These are phyloP conservation scores for Xylaria grammica DNA, from an alignment of 495 filamentous ascomycete species.

Conservation along the genomic window DNA sequence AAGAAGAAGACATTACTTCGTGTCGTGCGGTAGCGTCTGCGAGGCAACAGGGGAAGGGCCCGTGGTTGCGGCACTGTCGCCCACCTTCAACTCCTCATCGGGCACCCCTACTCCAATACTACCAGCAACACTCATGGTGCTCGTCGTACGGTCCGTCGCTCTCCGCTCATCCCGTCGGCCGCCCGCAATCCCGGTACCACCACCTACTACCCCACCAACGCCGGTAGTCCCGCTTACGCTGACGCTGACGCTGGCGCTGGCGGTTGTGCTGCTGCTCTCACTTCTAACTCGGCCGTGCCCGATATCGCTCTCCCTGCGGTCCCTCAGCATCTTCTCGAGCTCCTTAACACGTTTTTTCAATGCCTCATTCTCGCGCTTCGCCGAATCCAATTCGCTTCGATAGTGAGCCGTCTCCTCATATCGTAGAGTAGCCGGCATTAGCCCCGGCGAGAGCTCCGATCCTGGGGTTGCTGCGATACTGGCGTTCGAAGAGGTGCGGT, in stretches of 20 bases:
- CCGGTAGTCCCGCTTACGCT: constrained; percentile 34
- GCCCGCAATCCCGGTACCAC: constrained; percentile 32
- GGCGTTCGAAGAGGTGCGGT: constrained; percentile 29
- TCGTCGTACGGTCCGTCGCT: constrained; percentile 36
- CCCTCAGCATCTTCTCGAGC: constrained; percentile 63
- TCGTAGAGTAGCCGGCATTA: constrained; percentile 58
- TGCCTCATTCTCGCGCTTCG: constrained; percentile 80
- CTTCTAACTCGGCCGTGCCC: constrained; percentile 48
- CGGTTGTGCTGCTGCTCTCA: constrained; percentile 37
- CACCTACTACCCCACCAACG: constrained; percentile 26
- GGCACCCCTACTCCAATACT: constrained; percentile 50
- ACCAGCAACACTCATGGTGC: constrained; percentile 40
- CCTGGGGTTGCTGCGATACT: constrained; percentile 42
- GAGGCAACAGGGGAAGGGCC: not conserved
- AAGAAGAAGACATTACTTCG: not conserved
- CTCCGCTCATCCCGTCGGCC: constrained; percentile 37
- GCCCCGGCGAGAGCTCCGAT: constrained; percentile 49
- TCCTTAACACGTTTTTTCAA: constrained; percentile 76
- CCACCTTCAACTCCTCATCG: constrained; percentile 57
- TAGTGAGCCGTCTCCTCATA: constrained; percentile 76
- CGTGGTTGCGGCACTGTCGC: constrained; percentile 57
- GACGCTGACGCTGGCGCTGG: constrained; percentile 34
- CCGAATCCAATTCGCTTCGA: constrained; percentile 70
- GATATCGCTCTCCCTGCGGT: constrained; percentile 50
- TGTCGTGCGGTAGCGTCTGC: not conserved